Conservation (phyloP, 1,139 yeast species). For the Pichia terricola region DNA sequence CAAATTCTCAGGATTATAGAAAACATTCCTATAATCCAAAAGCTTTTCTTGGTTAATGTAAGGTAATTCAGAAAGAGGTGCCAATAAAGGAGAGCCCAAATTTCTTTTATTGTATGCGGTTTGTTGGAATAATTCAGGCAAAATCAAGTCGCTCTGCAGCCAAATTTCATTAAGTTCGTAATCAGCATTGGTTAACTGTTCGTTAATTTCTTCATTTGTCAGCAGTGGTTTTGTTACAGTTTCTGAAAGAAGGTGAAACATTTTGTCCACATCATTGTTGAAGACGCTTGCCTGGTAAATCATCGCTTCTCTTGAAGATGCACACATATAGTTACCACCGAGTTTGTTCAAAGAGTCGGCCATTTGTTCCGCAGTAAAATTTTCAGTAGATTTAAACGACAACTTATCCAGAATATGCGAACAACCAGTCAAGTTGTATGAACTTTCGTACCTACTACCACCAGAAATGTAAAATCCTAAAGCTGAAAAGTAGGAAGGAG, state of each 20-base stretch:
- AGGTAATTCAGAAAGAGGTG: slow-evolving; percentile 64
- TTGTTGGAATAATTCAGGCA: slow-evolving; percentile 82
- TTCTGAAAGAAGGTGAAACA: slow-evolving; percentile 74
- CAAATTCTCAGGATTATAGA: slow-evolving; percentile 72
- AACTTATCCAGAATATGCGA: slow-evolving; percentile 80
- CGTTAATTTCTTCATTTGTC: slow-evolving; percentile 60
- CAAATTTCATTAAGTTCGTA: slow-evolving; percentile 79
- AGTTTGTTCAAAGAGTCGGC: slow-evolving; percentile 63
- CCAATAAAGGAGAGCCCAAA: slow-evolving; percentile 76
- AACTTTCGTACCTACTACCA: slow-evolving; percentile 74
- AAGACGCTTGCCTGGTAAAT: slow-evolving; percentile 93
- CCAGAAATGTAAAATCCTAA: slow-evolving; percentile 85
- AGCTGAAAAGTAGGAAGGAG: slow-evolving; percentile 88
- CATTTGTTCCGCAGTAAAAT: slow-evolving; percentile 59
- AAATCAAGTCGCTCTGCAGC: slow-evolving; percentile 73
- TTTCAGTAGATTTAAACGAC: slow-evolving; percentile 74
- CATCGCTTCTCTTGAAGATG: slow-evolving; percentile 85
- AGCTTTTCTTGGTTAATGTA: slow-evolving; percentile 45
- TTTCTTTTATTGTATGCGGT: slow-evolving; percentile 69
- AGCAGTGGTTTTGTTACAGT: slow-evolving; percentile 66
- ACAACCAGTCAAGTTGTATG: slow-evolving; percentile 48
- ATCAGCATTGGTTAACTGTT: slow-evolving; percentile 63
- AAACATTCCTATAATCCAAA: slow-evolving; percentile 50
- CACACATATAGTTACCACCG: slow-evolving; percentile 93
- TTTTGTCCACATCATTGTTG: slow-evolving; percentile 72